Evolutionary conservation across 257 asterid genomes (phyloP), one percentile per base, ranked within the genome.

Genomic region (Capsicum chinense): DNA sequence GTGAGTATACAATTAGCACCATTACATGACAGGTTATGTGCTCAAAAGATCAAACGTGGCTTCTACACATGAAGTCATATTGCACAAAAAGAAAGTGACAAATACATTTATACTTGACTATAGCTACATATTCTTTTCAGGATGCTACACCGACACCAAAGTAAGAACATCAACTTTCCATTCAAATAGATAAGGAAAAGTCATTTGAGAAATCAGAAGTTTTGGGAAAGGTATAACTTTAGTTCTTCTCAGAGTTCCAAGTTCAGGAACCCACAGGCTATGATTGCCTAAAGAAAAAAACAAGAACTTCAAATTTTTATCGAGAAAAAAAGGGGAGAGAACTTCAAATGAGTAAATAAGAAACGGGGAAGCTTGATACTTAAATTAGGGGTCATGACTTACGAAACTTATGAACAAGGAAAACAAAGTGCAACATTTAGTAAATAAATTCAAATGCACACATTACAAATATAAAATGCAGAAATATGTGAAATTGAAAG

Each of bases 261-360:
- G 80, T 73, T 48, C 60, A 74, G 60, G 80, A 74, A 74, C 60
- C 44, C 44, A 50, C 42, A 48, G 44, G 50, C 39, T 12, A 12
- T 74, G 60, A 50, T 74, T 19, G 60, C 80, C 59, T 74, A 48
- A 19, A 74, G 44, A 74, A 19, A 21, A 74, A 73, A 73, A 3
- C 12, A 19, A 74, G 80, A 74, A 74, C 60, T 50, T 74, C 44
- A 12, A 19, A 11, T 7, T 52, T 6, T 19, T 21, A 48, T 48
- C 10, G 2, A 17, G 2, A 71, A n/a, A 35, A n/a, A 67, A 67
- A 1, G 6, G 74, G 6, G n/a, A 74, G 19, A 73, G 42, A 33
- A 73, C 80, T 73, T 48, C 42, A 73, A 48, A 73, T 21, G 21
- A 73, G 48, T 12, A 73, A 19, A 73, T 11, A 73, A 73, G 80